phyloP scores from a whole-genome alignment of 192 early-diverging fungal genomes.

The Mortierella hygrophila region DNA sequence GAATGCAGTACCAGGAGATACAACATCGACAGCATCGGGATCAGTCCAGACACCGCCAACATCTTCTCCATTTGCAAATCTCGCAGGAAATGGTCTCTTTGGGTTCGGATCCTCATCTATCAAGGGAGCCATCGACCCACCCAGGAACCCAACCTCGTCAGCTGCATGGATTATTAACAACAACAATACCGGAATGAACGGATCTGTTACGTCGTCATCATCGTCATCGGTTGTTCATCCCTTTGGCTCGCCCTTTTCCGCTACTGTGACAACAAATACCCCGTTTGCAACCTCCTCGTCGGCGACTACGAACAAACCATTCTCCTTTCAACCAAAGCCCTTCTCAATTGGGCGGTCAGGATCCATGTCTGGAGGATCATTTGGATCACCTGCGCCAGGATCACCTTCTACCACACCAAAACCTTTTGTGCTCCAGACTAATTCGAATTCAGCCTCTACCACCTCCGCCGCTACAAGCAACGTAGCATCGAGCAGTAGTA shows the following conservation, averaged over 20 bases:
- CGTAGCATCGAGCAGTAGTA: not conserved
- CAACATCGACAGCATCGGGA: not conserved
- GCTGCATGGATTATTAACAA: constrained; percentile 13
- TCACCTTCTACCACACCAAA: constrained; percentile 5
- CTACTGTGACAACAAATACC: not conserved
- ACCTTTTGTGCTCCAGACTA: constrained; percentile 26
- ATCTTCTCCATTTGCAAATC: constrained; percentile 8
- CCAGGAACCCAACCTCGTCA: constrained; percentile 24
- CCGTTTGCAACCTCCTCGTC: not conserved
- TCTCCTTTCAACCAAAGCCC: constrained; percentile 4
- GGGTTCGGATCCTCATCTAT: constrained; percentile 28
- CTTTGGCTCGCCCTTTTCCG: not conserved
- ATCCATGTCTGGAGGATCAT: not conserved
- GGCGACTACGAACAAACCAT: not conserved
- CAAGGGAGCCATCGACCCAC: constrained; percentile 40
- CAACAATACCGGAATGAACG: not conserved
- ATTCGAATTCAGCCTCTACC: not conserved
- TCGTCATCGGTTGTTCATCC: not conserved
- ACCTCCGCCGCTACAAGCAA: not conserved
- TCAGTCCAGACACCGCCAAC: not conserved
- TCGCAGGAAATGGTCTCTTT: constrained; percentile 4
- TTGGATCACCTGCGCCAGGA: not conserved
- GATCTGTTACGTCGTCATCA: not conserved
- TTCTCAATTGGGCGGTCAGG: constrained; percentile 1
- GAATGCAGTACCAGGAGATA: not conserved